phyloP scores from a whole-genome alignment of 2,329 filamentous ascomycete genomes.

The Venturia effusa region DNA sequence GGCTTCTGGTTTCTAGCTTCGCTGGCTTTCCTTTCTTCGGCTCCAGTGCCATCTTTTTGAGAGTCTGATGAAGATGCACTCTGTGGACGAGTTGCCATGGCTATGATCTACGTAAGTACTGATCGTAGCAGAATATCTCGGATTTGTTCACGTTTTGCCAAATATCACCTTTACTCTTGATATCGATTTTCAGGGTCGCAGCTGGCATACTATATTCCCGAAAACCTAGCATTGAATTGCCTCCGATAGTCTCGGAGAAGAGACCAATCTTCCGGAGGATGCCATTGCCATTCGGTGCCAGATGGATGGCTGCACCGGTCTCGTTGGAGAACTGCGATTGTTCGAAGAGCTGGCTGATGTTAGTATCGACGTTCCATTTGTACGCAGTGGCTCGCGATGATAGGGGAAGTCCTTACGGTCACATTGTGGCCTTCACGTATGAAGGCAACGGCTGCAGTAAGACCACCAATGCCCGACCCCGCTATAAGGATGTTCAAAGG shows the following conservation, averaged over 20 bases:
- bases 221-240: slow-evolving; percentile 14
- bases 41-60: slow-evolving; percentile 38
- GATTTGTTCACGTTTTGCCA: slow-evolving; percentile 25
- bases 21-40: slow-evolving; percentile 9
- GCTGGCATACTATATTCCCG: slow-evolving; percentile 16
- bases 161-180: slow-evolving; percentile 24
- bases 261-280: slow-evolving; percentile 39
- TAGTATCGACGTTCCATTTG: background rate
- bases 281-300: slow-evolving; percentile 51
- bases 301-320: slow-evolving; percentile 50
- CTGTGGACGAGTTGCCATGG: slow-evolving; percentile 45
- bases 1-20: slow-evolving; percentile 30
- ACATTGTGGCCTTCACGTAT: slow-evolving; percentile 42
- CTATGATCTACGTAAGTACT: too few relatives aligned
- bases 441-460: slow-evolving; percentile 42
- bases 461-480: slow-evolving; percentile 41
- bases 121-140: too few relatives aligned
- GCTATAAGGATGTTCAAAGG: slow-evolving; percentile 24
- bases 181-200: slow-evolving; percentile 30
- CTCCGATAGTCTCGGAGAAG: slow-evolving; percentile 28
- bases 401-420: slow-evolving; percentile 12
- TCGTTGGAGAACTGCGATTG: slow-evolving; percentile 46
- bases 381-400: too few relatives aligned
- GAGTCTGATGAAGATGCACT: slow-evolving; percentile 39
- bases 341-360: slow-evolving; percentile 39